phyloP scores from a whole-genome alignment of 495 filamentous ascomycete species.

The Aspergillus sparsus region DNA sequence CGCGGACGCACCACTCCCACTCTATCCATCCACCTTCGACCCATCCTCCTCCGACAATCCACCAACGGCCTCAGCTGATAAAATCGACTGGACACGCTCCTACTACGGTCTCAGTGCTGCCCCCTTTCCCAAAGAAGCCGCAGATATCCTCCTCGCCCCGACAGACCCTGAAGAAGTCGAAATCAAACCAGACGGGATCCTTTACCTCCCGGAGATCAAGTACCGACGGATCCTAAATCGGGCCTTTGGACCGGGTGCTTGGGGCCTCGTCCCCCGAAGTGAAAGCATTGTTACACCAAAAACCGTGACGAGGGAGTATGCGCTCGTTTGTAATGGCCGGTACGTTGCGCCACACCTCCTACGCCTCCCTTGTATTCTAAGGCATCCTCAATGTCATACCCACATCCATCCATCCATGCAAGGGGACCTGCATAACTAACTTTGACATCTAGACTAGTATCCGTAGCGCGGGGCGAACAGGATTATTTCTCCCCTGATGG shows the following conservation, averaged over 20 bases:
- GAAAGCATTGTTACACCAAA: slow-evolving; percentile 88
- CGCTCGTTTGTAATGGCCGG: slow-evolving; percentile 86
- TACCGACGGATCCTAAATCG: slow-evolving; percentile 88
- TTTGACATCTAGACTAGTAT: slow-evolving; percentile 66
- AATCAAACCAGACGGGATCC: slow-evolving; percentile 93
- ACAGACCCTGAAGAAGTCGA: slow-evolving; percentile 78
- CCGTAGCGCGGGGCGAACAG: slow-evolving; percentile 91
- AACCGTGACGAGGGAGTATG: slow-evolving; percentile 92
- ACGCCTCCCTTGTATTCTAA: too few species aligned
- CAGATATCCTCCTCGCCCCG: slow-evolving; percentile 67
- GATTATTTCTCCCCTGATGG: slow-evolving; percentile 90
- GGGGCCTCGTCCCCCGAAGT: slow-evolving; percentile 88
- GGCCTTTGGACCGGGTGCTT: slow-evolving; percentile 93
- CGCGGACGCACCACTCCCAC: too few species aligned
- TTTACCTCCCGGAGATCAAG: slow-evolving; percentile 98
- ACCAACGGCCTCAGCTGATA: slow-evolving; percentile 43
- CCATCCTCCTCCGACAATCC: slow-evolving; percentile 45
- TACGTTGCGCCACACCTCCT: slow-evolving; percentile 46
- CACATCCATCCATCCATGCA: too few species aligned
- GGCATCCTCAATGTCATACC: too few species aligned
- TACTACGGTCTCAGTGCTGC: slow-evolving; percentile 81
- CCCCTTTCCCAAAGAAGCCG: slow-evolving; percentile 75
- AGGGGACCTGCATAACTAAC: background rate
- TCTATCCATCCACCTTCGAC: too few species aligned
- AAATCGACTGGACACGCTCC: slow-evolving; percentile 89